Conservation (phyloP, 2,329 filamentous ascomycete genomes). For the Apiospora saccharicola region DNA sequence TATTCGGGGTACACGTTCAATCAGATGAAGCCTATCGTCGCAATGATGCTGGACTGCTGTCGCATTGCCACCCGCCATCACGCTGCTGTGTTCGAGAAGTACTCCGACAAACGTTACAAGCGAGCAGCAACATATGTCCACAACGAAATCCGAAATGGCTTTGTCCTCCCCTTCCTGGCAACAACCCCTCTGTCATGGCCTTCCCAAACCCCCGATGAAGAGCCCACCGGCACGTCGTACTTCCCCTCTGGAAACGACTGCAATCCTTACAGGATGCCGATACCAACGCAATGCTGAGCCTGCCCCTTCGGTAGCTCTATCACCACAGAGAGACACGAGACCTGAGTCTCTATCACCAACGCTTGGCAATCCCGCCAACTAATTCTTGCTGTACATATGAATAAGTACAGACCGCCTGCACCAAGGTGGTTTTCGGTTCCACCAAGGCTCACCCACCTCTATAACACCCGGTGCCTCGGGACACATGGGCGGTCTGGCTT, state of each 20-base stretch:
- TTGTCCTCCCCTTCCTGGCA: conserved; percentile 53
- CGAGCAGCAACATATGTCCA: conserved; percentile 82
- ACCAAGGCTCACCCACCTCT: background rate
- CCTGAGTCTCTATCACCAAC: background rate
- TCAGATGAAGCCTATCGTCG: conserved; percentile 81
- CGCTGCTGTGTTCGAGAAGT: conserved; percentile 88
- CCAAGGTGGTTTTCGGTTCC: background rate
- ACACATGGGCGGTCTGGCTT: background rate
- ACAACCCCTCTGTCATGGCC: conserved; percentile 26
- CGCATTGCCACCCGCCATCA: conserved; percentile 83
- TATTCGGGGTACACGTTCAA: conserved; percentile 92
- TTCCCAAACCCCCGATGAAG: conserved; percentile 4
- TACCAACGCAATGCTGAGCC: conserved; percentile 35
- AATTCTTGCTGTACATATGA: conserved; percentile 19
- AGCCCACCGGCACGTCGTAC: conserved; percentile 28
- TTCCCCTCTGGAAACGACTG: conserved; percentile 25
- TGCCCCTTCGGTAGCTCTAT: background rate
- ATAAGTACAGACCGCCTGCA: conserved; percentile 13
- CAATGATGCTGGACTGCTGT: conserved; percentile 87
- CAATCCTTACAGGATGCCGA: conserved; percentile 35
- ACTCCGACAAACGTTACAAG: conserved; percentile 87
- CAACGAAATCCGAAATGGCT: conserved; percentile 71
- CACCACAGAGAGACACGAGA: background rate
- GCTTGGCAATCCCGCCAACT: background rate
- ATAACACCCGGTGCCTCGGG: background rate